Evolutionary conservation across 352 stramenopile genomes (phyloP).

Genomic region (Phytophthora rubi): DNA sequence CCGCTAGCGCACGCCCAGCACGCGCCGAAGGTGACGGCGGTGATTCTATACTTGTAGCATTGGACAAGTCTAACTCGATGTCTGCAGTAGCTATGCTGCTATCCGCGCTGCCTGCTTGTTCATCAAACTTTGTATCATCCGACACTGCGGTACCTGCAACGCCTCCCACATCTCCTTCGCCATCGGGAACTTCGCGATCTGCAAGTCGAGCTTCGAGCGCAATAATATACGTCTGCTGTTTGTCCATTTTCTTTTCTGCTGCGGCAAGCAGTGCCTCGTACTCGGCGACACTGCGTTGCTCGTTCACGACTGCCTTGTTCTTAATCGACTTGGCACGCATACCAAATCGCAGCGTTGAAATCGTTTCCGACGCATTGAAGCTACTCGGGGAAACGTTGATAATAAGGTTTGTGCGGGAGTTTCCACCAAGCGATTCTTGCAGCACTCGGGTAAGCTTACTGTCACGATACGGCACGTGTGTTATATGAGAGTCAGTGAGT

Average conservation of each 20-base stretch:
- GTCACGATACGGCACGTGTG: conserved; percentile 91
- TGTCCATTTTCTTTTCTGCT: conserved; percentile 80
- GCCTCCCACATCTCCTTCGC: conserved; percentile 8
- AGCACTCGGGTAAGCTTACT: conserved; percentile 93
- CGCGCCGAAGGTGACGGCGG: conserved; percentile 57
- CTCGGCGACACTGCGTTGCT: conserved; percentile 90
- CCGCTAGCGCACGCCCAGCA: conserved; percentile 62
- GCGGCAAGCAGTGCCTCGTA: conserved; percentile 88
- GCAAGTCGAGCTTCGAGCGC: conserved; percentile 71
- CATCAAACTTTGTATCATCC: conserved; percentile 9
- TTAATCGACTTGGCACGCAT: conserved; percentile 94
- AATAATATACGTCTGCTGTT: conserved; percentile 87
- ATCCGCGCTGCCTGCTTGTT: conserved; percentile 2
- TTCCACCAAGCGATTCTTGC: conserved; percentile 94
- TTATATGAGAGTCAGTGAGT: conserved; percentile 82
- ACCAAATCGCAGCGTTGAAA: conserved; percentile 93
- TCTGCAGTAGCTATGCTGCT: conserved; percentile 28
- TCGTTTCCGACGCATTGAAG: conserved; percentile 92
- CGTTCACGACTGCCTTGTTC: conserved; percentile 95
- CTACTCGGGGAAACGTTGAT: conserved; percentile 92
- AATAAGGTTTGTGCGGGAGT: conserved; percentile 94
- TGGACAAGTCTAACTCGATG: conserved; percentile 37
- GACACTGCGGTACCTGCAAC: conserved; percentile 1
- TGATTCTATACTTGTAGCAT: conserved; percentile 15
- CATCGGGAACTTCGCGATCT: conserved; percentile 28